Evolutionary conservation across 371 early-diverging fungal species (phyloP).

Genomic region (Blyttiomyces sp.): DNA sequence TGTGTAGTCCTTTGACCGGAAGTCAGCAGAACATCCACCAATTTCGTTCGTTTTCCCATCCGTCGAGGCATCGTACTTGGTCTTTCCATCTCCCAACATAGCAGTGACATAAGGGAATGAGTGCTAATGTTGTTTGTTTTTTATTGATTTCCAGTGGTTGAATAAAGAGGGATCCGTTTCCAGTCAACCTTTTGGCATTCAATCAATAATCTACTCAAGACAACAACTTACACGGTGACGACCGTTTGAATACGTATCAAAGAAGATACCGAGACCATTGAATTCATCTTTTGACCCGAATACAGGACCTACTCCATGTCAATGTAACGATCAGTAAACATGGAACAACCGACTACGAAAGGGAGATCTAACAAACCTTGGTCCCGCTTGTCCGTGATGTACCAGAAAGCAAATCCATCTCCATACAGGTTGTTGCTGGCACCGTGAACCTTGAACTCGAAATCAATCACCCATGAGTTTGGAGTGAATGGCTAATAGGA

Average conservation of each 20-base stretch:
- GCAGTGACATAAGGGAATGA: conserved; percentile 91
- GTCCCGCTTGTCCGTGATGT: conserved; percentile 56
- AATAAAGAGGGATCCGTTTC: background rate
- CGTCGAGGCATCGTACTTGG: conserved; percentile 71
- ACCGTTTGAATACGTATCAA: conserved; percentile 94
- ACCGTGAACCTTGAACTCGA: conserved; percentile 86
- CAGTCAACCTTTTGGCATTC: background rate
- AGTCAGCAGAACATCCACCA: conserved; percentile 57
- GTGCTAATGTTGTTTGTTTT: background rate
- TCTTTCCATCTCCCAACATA: conserved; percentile 89
- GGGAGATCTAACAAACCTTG: conserved; percentile 22
- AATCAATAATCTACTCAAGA: background rate
- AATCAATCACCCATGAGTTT: conserved; percentile 81
- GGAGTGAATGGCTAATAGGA: conserved; percentile 58
- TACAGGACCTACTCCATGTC: conserved; percentile 65
- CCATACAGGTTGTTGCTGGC: conserved; percentile 65
- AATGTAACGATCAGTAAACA: too few relatives aligned
- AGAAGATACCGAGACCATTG: conserved; percentile 89
- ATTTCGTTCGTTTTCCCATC: conserved; percentile 71
- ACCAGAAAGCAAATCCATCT: conserved; percentile 96
- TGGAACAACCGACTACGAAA: too few relatives aligned
- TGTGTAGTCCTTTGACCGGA: conserved; percentile 63
- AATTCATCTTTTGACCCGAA: conserved; percentile 89
- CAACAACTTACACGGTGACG: conserved; percentile 61
- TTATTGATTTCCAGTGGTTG: background rate